Evolutionary conservation across 148 eudicot species (phyloP).

Genomic region (Cornus florida): DNA sequence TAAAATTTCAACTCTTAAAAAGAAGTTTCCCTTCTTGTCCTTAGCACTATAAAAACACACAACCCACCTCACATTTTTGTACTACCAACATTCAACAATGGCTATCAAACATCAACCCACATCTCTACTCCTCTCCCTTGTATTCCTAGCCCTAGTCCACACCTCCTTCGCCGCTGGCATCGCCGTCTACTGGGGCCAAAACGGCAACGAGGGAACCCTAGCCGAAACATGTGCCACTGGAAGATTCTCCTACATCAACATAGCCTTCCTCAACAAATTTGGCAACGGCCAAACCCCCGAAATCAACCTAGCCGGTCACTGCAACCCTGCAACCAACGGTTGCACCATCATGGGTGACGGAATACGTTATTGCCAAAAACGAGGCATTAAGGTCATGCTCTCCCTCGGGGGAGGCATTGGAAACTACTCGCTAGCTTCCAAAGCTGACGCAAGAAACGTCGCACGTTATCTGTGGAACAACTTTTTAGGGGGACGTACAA

Average conservation of each 20-base stretch:
- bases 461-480: constrained; percentile 36
- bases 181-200: neutral
- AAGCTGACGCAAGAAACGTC: constrained; percentile 30
- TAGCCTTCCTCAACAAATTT: constrained; percentile 44
- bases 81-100: too few relatives aligned
- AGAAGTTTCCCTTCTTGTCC: too few relatives aligned
- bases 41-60: neutral
- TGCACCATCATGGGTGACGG: constrained; percentile 35
- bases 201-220: neutral
- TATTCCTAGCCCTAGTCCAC: constrained; percentile 20
- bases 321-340: constrained; percentile 39
- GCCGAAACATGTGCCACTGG: constrained; percentile 31
- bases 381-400: constrained; percentile 43
- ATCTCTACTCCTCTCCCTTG: constrained; percentile 33
- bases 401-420: constrained; percentile 52
- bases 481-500: constrained; percentile 33
- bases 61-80: too few relatives aligned
- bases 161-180: neutral
- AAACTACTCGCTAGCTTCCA: constrained; percentile 42
- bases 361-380: constrained; percentile 35
- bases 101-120: neutral
- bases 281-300: constrained; percentile 48
- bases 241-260: constrained; percentile 38
- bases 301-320: constrained; percentile 49
- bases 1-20: too few relatives aligned